These are phyloP conservation scores for Proliferodiscus dingleyae DNA, from an alignment of 2,329 filamentous ascomycete genomes.

Conservation along the genomic window DNA sequence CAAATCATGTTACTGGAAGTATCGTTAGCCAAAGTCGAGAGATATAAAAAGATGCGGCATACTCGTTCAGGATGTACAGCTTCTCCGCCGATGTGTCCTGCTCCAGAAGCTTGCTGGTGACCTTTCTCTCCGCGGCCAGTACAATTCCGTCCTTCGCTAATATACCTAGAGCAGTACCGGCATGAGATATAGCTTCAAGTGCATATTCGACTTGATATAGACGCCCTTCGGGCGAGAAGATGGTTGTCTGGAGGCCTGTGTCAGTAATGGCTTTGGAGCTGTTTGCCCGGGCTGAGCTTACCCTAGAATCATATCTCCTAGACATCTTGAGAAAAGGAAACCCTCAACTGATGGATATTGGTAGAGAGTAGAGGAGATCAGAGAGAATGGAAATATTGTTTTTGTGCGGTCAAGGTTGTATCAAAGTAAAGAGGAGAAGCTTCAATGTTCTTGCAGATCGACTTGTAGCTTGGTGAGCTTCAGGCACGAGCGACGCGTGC, in stretches of 20 bases:
- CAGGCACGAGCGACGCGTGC: slow-evolving; percentile 20
- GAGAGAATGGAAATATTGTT: not conserved
- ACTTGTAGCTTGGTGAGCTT: slow-evolving; percentile 9
- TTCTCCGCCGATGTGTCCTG: slow-evolving; percentile 99
- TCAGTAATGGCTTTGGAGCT: slow-evolving; percentile 24
- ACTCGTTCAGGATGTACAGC: slow-evolving; percentile 99
- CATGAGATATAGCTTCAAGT: slow-evolving; percentile 96
- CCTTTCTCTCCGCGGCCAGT: slow-evolving; percentile 94
- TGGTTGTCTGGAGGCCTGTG: slow-evolving; percentile 70
- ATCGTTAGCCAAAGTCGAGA: slow-evolving; percentile 10
- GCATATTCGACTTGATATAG: slow-evolving; percentile 99
- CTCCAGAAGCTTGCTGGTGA: slow-evolving; percentile 97
- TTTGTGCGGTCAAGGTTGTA: not conserved
- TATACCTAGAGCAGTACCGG: slow-evolving; percentile 93
- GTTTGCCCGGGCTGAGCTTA: slow-evolving; percentile 45
- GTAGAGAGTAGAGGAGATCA: not conserved
- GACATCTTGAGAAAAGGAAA: slow-evolving; percentile 64
- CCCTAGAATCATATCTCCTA: slow-evolving; percentile 94
- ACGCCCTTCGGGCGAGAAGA: slow-evolving; percentile 98
- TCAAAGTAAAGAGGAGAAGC: not conserved
- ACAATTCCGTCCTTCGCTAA: slow-evolving; percentile 98
- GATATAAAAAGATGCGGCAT: slow-evolving; percentile 33
- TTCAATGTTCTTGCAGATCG: slow-evolving; percentile 6
- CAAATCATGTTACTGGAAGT: slow-evolving; percentile 93
- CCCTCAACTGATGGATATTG: not conserved